Conservation (phyloP, 129 eudicot species). For the Lactuca saligna region DNA sequence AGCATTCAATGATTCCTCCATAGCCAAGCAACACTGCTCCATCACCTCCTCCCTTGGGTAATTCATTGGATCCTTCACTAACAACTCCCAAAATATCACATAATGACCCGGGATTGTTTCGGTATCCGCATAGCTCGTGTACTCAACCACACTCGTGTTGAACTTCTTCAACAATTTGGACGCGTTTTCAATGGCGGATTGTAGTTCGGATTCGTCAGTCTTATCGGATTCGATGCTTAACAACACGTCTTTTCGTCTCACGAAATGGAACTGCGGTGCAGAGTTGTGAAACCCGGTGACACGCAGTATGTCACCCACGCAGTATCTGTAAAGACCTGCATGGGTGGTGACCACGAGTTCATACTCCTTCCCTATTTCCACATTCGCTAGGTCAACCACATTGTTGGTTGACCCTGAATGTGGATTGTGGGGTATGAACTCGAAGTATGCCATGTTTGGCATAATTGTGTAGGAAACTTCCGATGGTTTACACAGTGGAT, state of each 20-base stretch:
- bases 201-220: conserved; percentile 49
- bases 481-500: conserved; percentile 43
- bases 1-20: conserved; percentile 43
- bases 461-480: conserved; percentile 52
- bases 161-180: conserved; percentile 22
- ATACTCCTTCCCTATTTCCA: conserved; percentile 52
- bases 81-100: conserved; percentile 45
- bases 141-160: conserved; percentile 35
- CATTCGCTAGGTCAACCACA: conserved; percentile 43
- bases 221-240: conserved; percentile 52
- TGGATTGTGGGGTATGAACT: conserved; percentile 44
- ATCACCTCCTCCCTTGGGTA: conserved; percentile 31
- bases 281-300: conserved; percentile 55
- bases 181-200: conserved; percentile 41
- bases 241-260: conserved; percentile 42
- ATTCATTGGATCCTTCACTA: conserved; percentile 28
- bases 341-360: conserved; percentile 53
- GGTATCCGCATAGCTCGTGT: conserved; percentile 49
- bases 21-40: conserved; percentile 41
- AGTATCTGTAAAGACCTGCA: conserved; percentile 48
- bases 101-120: conserved; percentile 45
- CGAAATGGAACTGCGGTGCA: conserved; percentile 50
- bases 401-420: background rate
- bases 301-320: conserved; percentile 55
- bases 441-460: conserved; percentile 66